Evolutionary conservation across 306 rosid species (phyloP).

Genomic region (Quercus ilex): DNA sequence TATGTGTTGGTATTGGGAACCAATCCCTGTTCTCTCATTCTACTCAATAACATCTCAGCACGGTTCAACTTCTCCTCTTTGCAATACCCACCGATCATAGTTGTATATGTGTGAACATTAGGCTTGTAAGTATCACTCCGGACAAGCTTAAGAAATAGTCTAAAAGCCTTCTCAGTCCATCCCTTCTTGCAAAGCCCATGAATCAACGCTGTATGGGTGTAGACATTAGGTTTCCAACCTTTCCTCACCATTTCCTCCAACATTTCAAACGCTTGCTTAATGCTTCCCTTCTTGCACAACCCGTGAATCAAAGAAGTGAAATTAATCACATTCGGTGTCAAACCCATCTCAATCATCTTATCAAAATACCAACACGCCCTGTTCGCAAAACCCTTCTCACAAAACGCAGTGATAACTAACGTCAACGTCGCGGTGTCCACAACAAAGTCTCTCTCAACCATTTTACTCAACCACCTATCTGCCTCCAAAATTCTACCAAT

Average conservation of each 20-base stretch:
- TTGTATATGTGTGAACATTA: slow-evolving; percentile 78
- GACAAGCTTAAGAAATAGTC: slow-evolving; percentile 89
- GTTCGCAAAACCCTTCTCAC: slow-evolving; percentile 47
- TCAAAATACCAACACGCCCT: slow-evolving; percentile 68
- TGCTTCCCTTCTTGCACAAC: slow-evolving; percentile 80
- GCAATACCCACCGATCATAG: slow-evolving; percentile 88
- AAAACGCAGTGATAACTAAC: slow-evolving; percentile 44
- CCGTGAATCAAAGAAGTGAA: slow-evolving; percentile 74
- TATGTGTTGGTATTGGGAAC: slow-evolving; percentile 75
- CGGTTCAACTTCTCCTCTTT: slow-evolving; percentile 63
- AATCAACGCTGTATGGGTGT: slow-evolving; percentile 70
- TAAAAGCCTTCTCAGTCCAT: slow-evolving; percentile 93
- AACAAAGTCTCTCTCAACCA: slow-evolving; percentile 65
- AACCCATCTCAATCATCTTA: slow-evolving; percentile 54
- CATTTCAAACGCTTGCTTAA: slow-evolving; percentile 94
- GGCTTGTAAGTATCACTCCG: slow-evolving; percentile 78
- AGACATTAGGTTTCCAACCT: slow-evolving; percentile 94
- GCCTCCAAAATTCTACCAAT: slow-evolving; percentile 52
- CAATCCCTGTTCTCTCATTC: slow-evolving; percentile 88
- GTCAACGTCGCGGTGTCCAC: slow-evolving; percentile 71
- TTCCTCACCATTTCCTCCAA: slow-evolving; percentile 91
- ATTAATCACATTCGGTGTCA: slow-evolving; percentile 77
- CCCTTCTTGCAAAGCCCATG: slow-evolving; percentile 95
- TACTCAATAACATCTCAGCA: slow-evolving; percentile 75
- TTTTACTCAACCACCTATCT: slow-evolving; percentile 69